Evolutionary conservation across 805 yeast genomes (phyloP).

Genomic region (Monosporozyma servazzii): DNA sequence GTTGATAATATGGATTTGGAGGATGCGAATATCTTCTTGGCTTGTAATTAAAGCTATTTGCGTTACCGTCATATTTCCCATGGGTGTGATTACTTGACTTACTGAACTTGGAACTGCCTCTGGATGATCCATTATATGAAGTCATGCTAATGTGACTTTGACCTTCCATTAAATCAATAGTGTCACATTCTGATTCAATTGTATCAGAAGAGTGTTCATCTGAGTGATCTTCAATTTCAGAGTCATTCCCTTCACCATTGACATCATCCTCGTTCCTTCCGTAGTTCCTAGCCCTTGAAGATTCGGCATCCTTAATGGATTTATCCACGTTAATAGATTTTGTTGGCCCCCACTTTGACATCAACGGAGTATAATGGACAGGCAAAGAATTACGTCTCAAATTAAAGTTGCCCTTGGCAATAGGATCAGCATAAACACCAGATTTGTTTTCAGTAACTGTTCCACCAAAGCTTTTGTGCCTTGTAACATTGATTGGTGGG

Average conservation of each 20-base stretch:
- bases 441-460: not conserved
- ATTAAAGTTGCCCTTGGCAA: not conserved
- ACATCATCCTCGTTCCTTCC: not conserved
- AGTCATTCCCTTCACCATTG: not conserved
- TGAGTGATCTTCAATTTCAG: not conserved
- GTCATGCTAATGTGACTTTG: slow-evolving; percentile 12
- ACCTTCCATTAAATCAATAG: slow-evolving; percentile 2
- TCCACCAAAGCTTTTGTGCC: slow-evolving; percentile 29
- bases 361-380: not conserved
- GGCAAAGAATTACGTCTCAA: slow-evolving; percentile 20
- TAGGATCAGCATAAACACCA: slow-evolving; percentile 1
- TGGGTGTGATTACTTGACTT: slow-evolving; percentile 2
- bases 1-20: slow-evolving; percentile 23
- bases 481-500: slow-evolving; percentile 63
- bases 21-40: slow-evolving; percentile 1
- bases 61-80: slow-evolving; percentile 1
- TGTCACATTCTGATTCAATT: not conserved
- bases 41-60: not conserved
- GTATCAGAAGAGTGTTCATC: not conserved
- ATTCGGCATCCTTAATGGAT: not conserved
- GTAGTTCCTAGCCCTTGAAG: not conserved
- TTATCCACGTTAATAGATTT: not conserved
- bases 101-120: slow-evolving; percentile 18
- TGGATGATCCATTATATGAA: slow-evolving; percentile 22
- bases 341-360: not conserved